Percentiles rank a stretch among this genome's conserved stretches.
phyloP scores from a whole-genome alignment of 768 basidiomycete genomes.

The Podaxis pistillaris region DNA sequence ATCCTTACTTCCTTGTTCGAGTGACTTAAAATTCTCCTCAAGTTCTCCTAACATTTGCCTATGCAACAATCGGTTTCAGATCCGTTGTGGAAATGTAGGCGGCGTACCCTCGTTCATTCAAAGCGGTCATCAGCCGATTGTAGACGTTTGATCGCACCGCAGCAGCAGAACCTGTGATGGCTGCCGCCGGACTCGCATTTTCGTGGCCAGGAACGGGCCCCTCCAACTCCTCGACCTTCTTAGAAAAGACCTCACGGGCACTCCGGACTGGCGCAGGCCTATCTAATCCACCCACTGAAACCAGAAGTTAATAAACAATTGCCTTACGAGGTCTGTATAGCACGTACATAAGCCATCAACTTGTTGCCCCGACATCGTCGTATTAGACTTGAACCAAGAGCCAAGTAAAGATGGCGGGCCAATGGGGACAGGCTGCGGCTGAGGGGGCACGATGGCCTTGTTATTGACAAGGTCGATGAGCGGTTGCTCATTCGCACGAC shows the following conservation, averaged over 20 bases:
- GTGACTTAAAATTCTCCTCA: conserved; percentile 58
- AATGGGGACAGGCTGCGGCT: conserved; percentile 60
- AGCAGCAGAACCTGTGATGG: conserved; percentile 32
- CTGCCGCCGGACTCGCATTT: conserved; percentile 22
- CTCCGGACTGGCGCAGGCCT: conserved; percentile 46
- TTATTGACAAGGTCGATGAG: conserved; percentile 48
- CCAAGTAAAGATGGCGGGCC: conserved; percentile 56
- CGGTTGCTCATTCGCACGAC: conserved; percentile 49
- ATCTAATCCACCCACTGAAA: conserved; percentile 65
- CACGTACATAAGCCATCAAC: conserved; percentile 57
- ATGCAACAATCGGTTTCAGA: neutral
- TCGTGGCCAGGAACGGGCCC: conserved; percentile 5
- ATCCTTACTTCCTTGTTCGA: conserved; percentile 64
- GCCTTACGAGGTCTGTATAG: neutral
- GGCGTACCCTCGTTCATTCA: conserved; percentile 63
- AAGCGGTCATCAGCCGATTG: conserved; percentile 46
- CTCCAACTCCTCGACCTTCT: conserved; percentile 11
- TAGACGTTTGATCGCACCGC: conserved; percentile 41
- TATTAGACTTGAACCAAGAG: conserved; percentile 53
- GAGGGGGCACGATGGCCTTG: conserved; percentile 43
- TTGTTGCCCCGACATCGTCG: conserved; percentile 54
- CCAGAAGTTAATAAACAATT: conserved; percentile 1
- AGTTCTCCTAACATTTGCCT: conserved; percentile 65
- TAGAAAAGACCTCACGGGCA: conserved; percentile 8
- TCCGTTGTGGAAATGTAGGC: neutral